Conservation (phyloP, 2,329 filamentous ascomycete genomes). For the Fusarium incarnatum region DNA sequence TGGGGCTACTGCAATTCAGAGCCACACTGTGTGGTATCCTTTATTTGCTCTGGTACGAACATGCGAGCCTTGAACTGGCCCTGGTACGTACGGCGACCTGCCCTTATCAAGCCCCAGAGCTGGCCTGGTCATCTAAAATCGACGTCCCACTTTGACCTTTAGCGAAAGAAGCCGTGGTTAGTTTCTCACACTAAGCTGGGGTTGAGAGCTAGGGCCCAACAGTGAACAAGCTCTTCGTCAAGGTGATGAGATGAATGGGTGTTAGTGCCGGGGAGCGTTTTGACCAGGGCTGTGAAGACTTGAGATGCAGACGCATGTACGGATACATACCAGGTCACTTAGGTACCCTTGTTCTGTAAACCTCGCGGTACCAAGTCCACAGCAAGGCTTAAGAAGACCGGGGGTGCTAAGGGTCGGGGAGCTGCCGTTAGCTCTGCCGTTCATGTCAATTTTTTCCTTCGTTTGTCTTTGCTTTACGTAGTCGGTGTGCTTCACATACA, state of each 20-base stretch:
- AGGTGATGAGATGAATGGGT: constrained; percentile 40
- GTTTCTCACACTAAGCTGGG: constrained; percentile 39
- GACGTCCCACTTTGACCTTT: constrained; percentile 38
- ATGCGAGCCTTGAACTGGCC: constrained; percentile 38
- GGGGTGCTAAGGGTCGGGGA: constrained; percentile 43
- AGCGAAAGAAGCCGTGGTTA: constrained; percentile 41
- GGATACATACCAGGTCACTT: constrained; percentile 35
- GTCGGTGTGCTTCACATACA: constrained; percentile 35
- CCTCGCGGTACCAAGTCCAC: constrained; percentile 35
- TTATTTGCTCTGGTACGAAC: constrained; percentile 43
- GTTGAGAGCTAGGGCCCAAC: constrained; percentile 40
- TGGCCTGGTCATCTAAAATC: constrained; percentile 35
- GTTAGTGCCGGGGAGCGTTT: constrained; percentile 43
- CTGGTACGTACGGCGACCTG: constrained; percentile 35
- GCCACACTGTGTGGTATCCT: constrained; percentile 45
- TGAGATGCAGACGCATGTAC: constrained; percentile 37
- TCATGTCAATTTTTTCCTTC: constrained; percentile 29
- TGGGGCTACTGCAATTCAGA: constrained; percentile 38
- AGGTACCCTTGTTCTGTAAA: constrained; percentile 35
- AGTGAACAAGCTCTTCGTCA: constrained; percentile 30
- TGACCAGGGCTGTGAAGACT: constrained; percentile 37
- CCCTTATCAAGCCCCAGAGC: constrained; percentile 46
- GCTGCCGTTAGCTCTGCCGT: constrained; percentile 44
- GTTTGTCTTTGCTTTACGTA: constrained; percentile 8
- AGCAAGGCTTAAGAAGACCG: constrained; percentile 45